Percentiles rank a stretch among this genome's conserved stretches.
Conservation (phyloP, 192 early-diverging fungal genomes). For the Chytriomyces sp. region DNA sequence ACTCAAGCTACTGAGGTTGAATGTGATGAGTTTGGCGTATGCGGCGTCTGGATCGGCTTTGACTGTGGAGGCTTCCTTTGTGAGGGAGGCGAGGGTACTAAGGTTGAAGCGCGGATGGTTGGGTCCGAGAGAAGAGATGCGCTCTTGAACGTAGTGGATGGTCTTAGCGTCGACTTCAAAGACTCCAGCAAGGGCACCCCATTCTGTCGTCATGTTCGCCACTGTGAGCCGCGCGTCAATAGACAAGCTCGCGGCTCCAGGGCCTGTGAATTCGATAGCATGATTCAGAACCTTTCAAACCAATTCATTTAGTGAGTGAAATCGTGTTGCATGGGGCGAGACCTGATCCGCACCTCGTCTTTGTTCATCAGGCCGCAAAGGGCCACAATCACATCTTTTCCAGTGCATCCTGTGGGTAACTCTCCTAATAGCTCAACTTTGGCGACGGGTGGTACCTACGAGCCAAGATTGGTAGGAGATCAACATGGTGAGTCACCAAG, state of each 20-base stretch:
- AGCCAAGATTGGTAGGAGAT: neutral
- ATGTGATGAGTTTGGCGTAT: constrained; percentile 80
- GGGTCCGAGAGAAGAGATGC: constrained; percentile 15
- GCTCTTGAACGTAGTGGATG: constrained; percentile 50
- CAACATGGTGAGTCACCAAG: neutral
- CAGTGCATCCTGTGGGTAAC: constrained; percentile 82
- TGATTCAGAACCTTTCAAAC: no score
- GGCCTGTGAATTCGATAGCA: constrained; percentile 93
- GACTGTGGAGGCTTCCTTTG: constrained; percentile 72
- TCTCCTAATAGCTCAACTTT: constrained; percentile 82
- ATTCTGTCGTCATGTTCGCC: constrained; percentile 99
- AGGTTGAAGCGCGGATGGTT: constrained; percentile 50
- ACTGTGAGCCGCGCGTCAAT: constrained; percentile 94
- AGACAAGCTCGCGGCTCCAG: constrained; percentile 60
- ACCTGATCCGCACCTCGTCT: constrained; percentile 69
- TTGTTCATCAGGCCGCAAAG: constrained; percentile 90
- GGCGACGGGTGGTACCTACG: constrained; percentile 76
- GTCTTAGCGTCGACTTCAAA: constrained; percentile 90
- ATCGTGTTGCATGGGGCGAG: neutral
- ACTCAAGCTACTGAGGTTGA: constrained; percentile 84
- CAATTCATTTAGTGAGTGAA: constrained; percentile 51
- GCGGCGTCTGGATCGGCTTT: constrained; percentile 67
- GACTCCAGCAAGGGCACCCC: constrained; percentile 96
- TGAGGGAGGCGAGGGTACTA: constrained; percentile 52
- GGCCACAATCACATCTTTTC: constrained; percentile 96